Percentiles rank a stretch among this genome's conserved stretches.
phyloP scores from a whole-genome alignment of 129 eudicot genomes.

The Solidago caesia region DNA sequence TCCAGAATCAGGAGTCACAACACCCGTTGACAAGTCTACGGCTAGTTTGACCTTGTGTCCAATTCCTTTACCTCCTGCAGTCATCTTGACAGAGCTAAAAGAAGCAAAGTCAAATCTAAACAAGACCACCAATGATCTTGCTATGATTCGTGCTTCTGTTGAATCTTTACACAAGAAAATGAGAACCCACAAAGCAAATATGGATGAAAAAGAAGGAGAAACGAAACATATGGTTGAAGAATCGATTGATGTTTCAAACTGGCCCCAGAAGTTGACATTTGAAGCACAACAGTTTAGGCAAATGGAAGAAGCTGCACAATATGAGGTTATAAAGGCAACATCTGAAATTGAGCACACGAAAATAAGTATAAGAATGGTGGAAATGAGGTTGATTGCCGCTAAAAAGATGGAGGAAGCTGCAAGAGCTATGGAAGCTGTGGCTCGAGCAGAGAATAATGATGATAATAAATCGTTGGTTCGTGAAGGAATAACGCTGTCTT shows the following conservation, averaged over 20 bases:
- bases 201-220: slow-evolving; percentile 26
- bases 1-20: slow-evolving; percentile 24
- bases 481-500: slow-evolving; percentile 61
- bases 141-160: slow-evolving; percentile 57
- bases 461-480: slow-evolving; percentile 21
- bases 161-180: slow-evolving; percentile 62
- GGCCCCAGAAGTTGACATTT: slow-evolving; percentile 36
- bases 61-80: slow-evolving; percentile 46
- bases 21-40: slow-evolving; percentile 30
- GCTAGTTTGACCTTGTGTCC: slow-evolving; percentile 36
- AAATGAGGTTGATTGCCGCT: slow-evolving; percentile 80
- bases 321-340: slow-evolving; percentile 79
- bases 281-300: slow-evolving; percentile 74
- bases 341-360: slow-evolving; percentile 75
- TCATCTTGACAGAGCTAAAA: slow-evolving; percentile 55
- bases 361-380: slow-evolving; percentile 75
- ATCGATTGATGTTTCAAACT: slow-evolving; percentile 32
- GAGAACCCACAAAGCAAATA: slow-evolving; percentile 36
- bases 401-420: slow-evolving; percentile 94
- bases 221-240: slow-evolving; percentile 31
- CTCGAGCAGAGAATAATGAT: slow-evolving; percentile 46
- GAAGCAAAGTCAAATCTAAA: slow-evolving; percentile 60
- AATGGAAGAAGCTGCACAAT: slow-evolving; percentile 75
- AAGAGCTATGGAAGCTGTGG: slow-evolving; percentile 80
- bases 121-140: slow-evolving; percentile 58